These are phyloP conservation scores for Helianthus tuberosus DNA, from an alignment of 129 eudicot genomes.

Conservation along the genomic window DNA sequence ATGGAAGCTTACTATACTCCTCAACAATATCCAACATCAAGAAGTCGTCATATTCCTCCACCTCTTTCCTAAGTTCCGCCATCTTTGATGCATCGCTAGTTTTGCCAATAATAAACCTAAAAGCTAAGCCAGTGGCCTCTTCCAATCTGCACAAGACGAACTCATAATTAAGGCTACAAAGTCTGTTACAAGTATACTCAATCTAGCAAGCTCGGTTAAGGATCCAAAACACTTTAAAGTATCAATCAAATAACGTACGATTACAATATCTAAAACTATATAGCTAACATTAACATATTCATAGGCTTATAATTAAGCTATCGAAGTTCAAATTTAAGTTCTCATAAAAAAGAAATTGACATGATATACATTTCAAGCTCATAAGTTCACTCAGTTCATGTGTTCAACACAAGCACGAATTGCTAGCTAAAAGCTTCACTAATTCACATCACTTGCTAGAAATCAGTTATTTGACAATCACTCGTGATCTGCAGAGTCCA, in stretches of 20 bases:
- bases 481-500: not conserved
- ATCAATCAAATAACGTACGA: not conserved
- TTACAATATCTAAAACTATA: no score
- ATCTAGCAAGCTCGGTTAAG: no score
- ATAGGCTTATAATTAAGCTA: no score
- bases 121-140: conserved; percentile 69
- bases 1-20: conserved; percentile 62
- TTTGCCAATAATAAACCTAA: conserved; percentile 70
- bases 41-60: conserved; percentile 59
- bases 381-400: no score
- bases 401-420: no score
- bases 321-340: not conserved
- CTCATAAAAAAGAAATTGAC: not conserved
- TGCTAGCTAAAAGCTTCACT: no score
- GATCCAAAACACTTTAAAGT: not conserved
- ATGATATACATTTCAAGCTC: no score
- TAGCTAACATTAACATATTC: no score
- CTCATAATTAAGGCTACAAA: not conserved
- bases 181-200: not conserved
- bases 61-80: conserved; percentile 60
- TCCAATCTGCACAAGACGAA: conserved; percentile 49
- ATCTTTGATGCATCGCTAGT: conserved; percentile 54
- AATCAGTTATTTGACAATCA: no score
- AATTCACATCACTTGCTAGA: no score
- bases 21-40: conserved; percentile 61